A percentile compares a stretch with the other conserved stretches of the same genome.
Evolutionary conservation across 768 basidiomycete species (phyloP).

Genomic region (Cyathus striatus): DNA sequence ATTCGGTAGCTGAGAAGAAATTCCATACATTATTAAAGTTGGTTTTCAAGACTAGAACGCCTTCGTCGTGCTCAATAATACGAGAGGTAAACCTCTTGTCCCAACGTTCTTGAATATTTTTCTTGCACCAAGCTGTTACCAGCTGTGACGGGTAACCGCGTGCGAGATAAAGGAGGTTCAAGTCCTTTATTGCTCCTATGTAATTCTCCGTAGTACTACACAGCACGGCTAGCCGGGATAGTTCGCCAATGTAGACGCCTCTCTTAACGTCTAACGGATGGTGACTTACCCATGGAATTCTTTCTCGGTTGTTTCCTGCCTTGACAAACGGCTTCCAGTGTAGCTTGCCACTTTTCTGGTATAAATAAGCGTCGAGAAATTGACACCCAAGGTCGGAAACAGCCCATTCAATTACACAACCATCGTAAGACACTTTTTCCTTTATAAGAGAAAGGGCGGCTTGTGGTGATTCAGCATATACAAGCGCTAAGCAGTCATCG

Average conservation of each 20-base stretch:
- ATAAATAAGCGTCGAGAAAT: background rate
- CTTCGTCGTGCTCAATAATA: no score
- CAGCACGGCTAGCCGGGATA: background rate
- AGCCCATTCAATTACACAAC: background rate
- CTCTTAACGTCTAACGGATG: background rate
- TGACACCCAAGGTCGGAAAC: background rate
- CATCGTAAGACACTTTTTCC: background rate
- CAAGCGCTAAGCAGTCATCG: constrained; percentile 1
- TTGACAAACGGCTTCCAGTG: background rate
- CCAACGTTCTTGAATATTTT: no score
- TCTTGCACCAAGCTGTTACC: no score
- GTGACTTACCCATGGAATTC: background rate
- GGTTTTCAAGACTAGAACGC: no score
- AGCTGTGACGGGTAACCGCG: no score
- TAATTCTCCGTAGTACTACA: background rate
- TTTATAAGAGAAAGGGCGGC: background rate
- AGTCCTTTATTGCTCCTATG: background rate
- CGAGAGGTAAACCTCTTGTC: no score
- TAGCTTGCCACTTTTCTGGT: background rate
- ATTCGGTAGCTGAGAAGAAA: no score
- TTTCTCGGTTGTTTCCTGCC: background rate
- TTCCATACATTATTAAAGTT: no score
- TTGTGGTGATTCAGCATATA: background rate
- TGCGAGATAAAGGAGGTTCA: background rate
- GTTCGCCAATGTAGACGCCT: background rate